These are phyloP conservation scores for Claviceps citrina DNA, from an alignment of 2,329 filamentous ascomycete species.

Conservation along the genomic window DNA sequence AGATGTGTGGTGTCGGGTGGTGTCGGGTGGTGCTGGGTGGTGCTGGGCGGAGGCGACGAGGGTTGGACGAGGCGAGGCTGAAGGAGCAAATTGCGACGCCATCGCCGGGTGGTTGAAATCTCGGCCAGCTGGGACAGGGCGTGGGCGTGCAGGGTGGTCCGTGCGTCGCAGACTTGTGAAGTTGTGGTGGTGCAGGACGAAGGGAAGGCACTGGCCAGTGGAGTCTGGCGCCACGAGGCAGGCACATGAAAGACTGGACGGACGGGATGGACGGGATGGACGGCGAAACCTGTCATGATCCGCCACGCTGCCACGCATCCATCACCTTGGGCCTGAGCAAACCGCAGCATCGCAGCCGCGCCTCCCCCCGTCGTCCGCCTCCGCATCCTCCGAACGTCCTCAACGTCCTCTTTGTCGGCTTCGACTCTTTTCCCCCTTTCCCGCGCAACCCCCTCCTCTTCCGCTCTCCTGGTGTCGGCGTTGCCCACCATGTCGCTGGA, in stretches of 20 bases:
- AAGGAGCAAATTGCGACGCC: conserved; percentile 2
- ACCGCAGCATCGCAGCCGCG: conserved; percentile 1
- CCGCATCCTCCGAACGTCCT: too few relatives aligned
- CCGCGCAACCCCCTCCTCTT: background rate
- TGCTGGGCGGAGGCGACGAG: conserved; percentile 1
- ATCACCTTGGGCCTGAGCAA: too few relatives aligned
- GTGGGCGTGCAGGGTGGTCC: conserved; percentile 5
- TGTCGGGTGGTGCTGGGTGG: too few relatives aligned
- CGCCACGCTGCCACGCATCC: background rate
- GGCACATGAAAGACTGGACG: conserved; percentile 3
- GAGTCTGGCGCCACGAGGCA: too few relatives aligned
- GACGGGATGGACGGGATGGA: too few relatives aligned
- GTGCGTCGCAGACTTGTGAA: conserved; percentile 7
- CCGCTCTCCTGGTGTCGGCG: conserved; percentile 4
- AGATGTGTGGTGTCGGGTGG: conserved; percentile 4
- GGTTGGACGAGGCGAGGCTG: conserved; percentile 5
- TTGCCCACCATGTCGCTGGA: conserved; percentile 47
- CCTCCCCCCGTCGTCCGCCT: background rate
- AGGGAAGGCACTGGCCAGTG: too few relatives aligned
- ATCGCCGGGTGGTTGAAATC: conserved; percentile 6
- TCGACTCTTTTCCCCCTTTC: background rate
- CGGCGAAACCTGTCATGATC: conserved; percentile 4
- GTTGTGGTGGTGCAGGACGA: too few relatives aligned
- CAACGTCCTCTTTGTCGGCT: too few relatives aligned
- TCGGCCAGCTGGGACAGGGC: conserved; percentile 7